phyloP scores from a whole-genome alignment of 1,284 basidiomycete species.

The Rhodotorula sp. region DNA sequence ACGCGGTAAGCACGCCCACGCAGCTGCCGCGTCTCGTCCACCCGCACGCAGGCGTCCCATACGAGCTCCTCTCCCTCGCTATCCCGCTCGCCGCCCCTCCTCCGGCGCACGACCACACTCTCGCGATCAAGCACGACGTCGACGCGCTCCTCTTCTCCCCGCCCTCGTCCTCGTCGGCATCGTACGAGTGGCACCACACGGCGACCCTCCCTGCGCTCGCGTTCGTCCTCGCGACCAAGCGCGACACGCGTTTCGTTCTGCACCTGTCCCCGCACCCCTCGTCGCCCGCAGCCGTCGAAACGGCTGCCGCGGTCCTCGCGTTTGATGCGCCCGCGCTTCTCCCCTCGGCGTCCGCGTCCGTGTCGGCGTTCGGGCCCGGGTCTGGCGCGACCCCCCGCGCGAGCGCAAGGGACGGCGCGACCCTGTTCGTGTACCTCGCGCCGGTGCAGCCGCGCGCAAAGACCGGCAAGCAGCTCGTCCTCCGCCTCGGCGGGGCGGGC shows the following conservation, averaged over 20 bases:
- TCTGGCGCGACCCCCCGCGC: conserved; percentile 52
- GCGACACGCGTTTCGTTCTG: conserved; percentile 77
- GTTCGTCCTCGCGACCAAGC: conserved; percentile 92
- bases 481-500: conserved; percentile 67
- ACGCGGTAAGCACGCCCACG: too few species aligned
- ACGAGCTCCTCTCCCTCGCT: conserved; percentile 29
- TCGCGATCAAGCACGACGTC: conserved; percentile 71
- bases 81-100: conserved; percentile 23
- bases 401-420: conserved; percentile 58
- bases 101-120: background rate
- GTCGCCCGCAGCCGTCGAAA: background rate
- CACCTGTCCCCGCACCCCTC: conserved; percentile 59
- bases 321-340: conserved; percentile 60
- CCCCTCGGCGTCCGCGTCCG: conserved; percentile 55
- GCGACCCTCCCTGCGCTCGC: conserved; percentile 83
- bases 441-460: conserved; percentile 54
- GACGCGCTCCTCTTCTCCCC: conserved; percentile 74
- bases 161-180: conserved; percentile 40
- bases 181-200: conserved; percentile 67
- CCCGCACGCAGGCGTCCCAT: conserved; percentile 23
- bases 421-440: conserved; percentile 78
- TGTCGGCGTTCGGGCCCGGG: too few species aligned
- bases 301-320: conserved; percentile 60
- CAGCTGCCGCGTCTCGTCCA: conserved; percentile 5
- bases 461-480: conserved; percentile 72